Evolutionary conservation across 805 yeast species (phyloP).

Genomic region (Yarrowia keelungensis): DNA sequence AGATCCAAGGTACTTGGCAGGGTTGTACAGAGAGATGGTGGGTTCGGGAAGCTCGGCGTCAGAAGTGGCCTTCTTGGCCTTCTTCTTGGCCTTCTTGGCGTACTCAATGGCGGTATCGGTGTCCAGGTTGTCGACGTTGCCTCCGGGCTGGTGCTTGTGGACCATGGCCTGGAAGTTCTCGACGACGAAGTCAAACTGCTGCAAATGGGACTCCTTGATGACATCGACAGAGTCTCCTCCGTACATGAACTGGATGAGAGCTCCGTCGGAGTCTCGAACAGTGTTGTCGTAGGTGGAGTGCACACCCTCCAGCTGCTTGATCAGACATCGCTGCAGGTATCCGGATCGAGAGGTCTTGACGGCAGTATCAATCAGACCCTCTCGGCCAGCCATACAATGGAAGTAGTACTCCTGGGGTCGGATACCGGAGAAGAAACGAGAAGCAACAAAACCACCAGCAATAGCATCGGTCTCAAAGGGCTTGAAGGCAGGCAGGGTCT

Average conservation of each 20-base stretch:
- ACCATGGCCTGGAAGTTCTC: constrained; percentile 88
- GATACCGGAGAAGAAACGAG: constrained; percentile 96
- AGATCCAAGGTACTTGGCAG: constrained; percentile 88
- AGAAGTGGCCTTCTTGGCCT: constrained; percentile 60
- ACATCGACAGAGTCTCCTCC: constrained; percentile 98
- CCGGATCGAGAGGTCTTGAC: constrained; percentile 99
- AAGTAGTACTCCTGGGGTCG: constrained; percentile 98
- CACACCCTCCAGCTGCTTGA: constrained; percentile 97
- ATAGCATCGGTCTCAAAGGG: constrained; percentile 96
- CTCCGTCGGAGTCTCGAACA: constrained; percentile 94
- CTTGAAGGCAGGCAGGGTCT: constrained; percentile 93
- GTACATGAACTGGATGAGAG: constrained; percentile 90
- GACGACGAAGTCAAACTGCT: constrained; percentile 89
- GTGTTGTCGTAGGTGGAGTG: constrained; percentile 92
- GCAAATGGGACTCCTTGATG: constrained; percentile 91
- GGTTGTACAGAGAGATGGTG: constrained; percentile 81
- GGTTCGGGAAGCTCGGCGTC: constrained; percentile 70
- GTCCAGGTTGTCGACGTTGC: constrained; percentile 73
- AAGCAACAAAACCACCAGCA: constrained; percentile 98
- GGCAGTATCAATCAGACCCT: constrained; percentile 99
- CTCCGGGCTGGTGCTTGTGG: constrained; percentile 84
- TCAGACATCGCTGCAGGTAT: constrained; percentile 96
- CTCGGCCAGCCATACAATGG: constrained; percentile 99
- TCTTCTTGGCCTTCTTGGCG: constrained; percentile 80
- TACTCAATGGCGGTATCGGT: constrained; percentile 82